Evolutionary conservation across 768 basidiomycete species (phyloP), one percentile per base, ranked within the genome.

Genomic region (Boletales sp.): DNA sequence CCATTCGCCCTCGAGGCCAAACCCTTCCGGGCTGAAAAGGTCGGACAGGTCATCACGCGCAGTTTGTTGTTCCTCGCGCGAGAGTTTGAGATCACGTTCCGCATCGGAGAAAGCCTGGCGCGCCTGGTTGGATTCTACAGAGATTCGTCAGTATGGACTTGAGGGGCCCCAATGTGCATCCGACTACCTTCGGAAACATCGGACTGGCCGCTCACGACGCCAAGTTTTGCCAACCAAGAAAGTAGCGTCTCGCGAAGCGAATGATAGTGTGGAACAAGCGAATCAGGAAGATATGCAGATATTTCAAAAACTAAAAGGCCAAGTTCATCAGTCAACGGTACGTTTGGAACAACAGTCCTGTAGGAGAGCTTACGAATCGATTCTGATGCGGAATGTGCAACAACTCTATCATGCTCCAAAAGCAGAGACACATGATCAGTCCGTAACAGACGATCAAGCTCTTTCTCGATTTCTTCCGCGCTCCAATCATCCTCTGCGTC

Each of bases 1-100:
- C 92, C 92, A 99, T 71, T 97, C 91, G 43, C 91, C 95, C 24
- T 90, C 75, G 1, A 71, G 64, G 17, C 94, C 94, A 57, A 87
- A 97, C 32, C 78, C 79, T 17, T 81, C 66, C 9, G 68, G 69
- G 51, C 83, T 72, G 60, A 85, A 90, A 19, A 98, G 74, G 50
- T 87, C 82, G 2, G 66, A 67, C 11, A 91, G 65, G 37, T 87
- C 85, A 19, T 76, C 68, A 46, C 78, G 73, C 0, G 83, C 80
- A 8, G 74, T 71, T 24, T 78, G 69, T 47, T 80, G 74, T 21
- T 86, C 80, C 19, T 75, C 71, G 41, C 77, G 74, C 7, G 80
- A 66, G 10, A 70, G 60, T 43, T 76, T 74, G 15, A 92, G 76
- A 14, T 74, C 71, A 36, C 74, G 73, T 54, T 94, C 82, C 0